phyloP scores from a whole-genome alignment of 140 eudicot genomes.

The Senecio squalidus region DNA sequence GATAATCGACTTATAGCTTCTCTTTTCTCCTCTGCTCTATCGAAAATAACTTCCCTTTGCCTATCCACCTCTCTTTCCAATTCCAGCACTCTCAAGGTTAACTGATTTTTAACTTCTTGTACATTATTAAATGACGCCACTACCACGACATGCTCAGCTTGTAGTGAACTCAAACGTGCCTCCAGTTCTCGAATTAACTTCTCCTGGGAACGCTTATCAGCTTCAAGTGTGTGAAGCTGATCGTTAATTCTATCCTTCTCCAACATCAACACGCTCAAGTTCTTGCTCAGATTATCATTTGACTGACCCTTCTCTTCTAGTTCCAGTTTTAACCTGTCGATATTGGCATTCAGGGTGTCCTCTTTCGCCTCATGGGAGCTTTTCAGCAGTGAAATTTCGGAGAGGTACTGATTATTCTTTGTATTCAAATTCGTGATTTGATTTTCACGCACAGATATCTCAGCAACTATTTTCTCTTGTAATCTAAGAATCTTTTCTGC shows the following conservation, averaged over 20 bases:
- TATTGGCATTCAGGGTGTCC: constrained; percentile 24
- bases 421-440: constrained; percentile 30
- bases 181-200: constrained; percentile 36
- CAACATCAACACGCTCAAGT: constrained; percentile 29
- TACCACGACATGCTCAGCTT: constrained; percentile 22
- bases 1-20: constrained; percentile 74
- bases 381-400: constrained; percentile 32
- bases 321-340: constrained; percentile 30
- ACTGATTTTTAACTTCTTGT: constrained; percentile 27
- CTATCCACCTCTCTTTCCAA: constrained; percentile 44
- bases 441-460: constrained; percentile 25
- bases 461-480: constrained; percentile 29
- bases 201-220: constrained; percentile 31
- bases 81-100: constrained; percentile 32
- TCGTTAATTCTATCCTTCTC: constrained; percentile 50
- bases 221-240: constrained; percentile 37
- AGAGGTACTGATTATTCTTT: constrained; percentile 25
- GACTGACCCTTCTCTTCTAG: constrained; percentile 14
- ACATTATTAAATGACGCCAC: constrained; percentile 26
- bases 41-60: constrained; percentile 32
- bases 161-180: constrained; percentile 21
- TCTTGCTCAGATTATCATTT: constrained; percentile 35
- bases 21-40: constrained; percentile 58
- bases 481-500: constrained; percentile 21
- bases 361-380: constrained; percentile 27